Conservation (phyloP, 2,329 filamentous ascomycete species). For the Diaporthe citri region DNA sequence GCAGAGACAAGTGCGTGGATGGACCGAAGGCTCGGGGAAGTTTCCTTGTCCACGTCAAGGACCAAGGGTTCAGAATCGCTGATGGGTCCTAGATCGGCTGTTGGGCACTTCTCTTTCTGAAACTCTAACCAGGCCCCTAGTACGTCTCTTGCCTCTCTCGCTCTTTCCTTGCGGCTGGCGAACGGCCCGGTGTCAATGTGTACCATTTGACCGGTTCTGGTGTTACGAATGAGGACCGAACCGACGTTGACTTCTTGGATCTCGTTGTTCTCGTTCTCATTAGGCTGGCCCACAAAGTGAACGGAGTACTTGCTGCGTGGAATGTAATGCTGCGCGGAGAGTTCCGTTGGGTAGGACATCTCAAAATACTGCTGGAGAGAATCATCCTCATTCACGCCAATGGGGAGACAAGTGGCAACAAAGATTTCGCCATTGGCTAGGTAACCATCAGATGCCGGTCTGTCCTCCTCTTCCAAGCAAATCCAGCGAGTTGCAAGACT, state of each 20-base stretch:
- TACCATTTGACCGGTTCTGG: neutral
- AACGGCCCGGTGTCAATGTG: neutral
- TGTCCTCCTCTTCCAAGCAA: neutral
- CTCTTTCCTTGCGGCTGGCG: neutral
- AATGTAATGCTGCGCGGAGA: neutral
- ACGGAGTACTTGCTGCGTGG: slow-evolving; percentile 15
- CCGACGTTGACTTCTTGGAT: neutral
- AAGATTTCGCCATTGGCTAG: neutral
- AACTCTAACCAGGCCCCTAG: neutral
- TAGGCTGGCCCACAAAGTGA: neutral
- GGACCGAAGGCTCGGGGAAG: neutral
- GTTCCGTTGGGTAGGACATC: neutral
- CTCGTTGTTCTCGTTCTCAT: neutral
- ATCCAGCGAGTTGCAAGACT: slow-evolving; percentile 14
- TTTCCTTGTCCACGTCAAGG: neutral
- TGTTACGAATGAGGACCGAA: slow-evolving; percentile 10
- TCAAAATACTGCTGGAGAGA: neutral
- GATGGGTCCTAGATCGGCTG: neutral
- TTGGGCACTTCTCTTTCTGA: neutral
- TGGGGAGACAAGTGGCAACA: neutral
- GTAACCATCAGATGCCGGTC: slow-evolving; percentile 2
- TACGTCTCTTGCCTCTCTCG: neutral
- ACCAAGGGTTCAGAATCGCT: neutral
- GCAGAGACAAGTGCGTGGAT: neutral
- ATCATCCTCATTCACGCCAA: neutral